Conservation (phyloP, 2,329 filamentous ascomycete genomes). For the Trichoderma sp. region DNA sequence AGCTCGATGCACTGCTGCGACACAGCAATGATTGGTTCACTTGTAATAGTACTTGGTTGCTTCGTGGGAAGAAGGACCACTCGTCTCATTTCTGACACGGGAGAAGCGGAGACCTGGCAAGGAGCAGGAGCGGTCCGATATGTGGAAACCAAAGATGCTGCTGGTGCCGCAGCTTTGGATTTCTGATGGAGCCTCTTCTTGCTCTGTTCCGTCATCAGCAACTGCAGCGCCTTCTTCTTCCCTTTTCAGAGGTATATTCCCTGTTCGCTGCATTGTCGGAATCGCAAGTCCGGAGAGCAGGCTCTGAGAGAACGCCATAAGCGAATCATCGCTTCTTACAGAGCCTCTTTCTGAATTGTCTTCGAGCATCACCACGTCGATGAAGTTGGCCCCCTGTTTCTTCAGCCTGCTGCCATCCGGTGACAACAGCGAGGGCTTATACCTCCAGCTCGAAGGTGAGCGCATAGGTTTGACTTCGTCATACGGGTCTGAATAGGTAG, state of each 20-base stretch:
- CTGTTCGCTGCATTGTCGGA: not conserved
- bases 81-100: constrained; percentile 21
- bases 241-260: not conserved
- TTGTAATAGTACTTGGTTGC: not conserved
- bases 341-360: not conserved
- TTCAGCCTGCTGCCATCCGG: not conserved
- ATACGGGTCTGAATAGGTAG: not conserved
- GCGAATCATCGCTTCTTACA: no score
- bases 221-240: not conserved
- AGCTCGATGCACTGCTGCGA: constrained; percentile 19
- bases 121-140: constrained; percentile 20
- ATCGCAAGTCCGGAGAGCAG: not conserved
- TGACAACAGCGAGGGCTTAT: not conserved
- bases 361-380: not conserved
- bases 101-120: constrained; percentile 9
- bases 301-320: not conserved
- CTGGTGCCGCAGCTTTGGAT: no score
- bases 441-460: not conserved
- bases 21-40: not conserved
- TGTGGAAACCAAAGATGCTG: not conserved
- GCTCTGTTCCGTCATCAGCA: no score
- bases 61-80: no score
- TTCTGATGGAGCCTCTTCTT: no score
- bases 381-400: not conserved
- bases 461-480: not conserved